These are phyloP conservation scores for Marasmius sp. DNA, from an alignment of 1,284 basidiomycete species.

Conservation along the genomic window DNA sequence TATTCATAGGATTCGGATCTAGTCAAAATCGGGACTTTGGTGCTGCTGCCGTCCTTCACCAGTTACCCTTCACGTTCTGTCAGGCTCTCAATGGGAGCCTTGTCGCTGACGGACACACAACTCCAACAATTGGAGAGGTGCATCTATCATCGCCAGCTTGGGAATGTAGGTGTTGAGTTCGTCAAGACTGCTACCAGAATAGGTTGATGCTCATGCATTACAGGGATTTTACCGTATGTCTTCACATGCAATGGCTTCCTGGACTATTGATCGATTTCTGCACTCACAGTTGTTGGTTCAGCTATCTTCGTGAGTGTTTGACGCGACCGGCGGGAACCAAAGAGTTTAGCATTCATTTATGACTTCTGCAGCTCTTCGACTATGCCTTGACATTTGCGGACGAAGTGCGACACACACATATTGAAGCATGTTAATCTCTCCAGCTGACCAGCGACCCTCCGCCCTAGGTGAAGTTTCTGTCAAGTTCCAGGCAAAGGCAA, in stretches of 20 bases:
- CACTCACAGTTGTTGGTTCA: neutral
- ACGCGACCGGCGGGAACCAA: neutral
- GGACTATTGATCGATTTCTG: neutral
- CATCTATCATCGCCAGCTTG: neutral
- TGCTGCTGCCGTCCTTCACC: too few species aligned
- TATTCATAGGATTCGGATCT: too few species aligned
- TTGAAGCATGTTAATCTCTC: neutral
- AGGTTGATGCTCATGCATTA: too few species aligned
- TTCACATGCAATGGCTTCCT: neutral
- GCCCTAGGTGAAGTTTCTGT: conserved; percentile 17
- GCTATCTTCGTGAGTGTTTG: neutral
- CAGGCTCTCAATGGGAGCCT: neutral
- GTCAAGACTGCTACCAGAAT: neutral
- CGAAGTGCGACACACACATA: conserved; percentile 8
- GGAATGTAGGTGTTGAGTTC: neutral
- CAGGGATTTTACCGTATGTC: neutral
- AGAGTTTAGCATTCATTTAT: neutral
- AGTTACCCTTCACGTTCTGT: too few species aligned
- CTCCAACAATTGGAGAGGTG: neutral
- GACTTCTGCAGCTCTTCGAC: conserved; percentile 15
- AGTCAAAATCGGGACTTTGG: too few species aligned
- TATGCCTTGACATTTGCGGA: conserved; percentile 17
- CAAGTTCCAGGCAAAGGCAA: conserved; percentile 7
- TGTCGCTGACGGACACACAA: neutral
- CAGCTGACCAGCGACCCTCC: neutral